These are phyloP conservation scores for Fusarium sp. DNA, from an alignment of 2,329 filamentous ascomycete species.

Conservation along the genomic window DNA sequence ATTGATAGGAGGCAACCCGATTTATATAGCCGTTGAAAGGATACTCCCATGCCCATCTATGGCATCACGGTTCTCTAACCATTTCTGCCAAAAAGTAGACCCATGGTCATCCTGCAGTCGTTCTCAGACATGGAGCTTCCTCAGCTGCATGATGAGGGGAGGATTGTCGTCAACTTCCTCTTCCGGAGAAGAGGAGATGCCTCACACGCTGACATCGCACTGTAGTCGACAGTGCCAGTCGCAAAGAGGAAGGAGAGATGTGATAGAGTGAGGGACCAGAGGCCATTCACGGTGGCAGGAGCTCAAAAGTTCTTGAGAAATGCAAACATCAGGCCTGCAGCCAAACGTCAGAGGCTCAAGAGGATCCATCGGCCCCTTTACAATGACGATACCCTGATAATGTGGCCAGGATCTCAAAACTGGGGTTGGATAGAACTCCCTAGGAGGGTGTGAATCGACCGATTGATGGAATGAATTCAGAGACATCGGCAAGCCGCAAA, in stretches of 20 bases:
- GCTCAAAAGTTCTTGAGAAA: constrained; percentile 39
- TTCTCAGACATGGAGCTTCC: constrained; percentile 1
- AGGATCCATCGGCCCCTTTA: constrained; percentile 21
- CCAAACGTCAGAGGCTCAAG: constrained; percentile 11
- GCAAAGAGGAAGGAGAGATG: constrained; percentile 39
- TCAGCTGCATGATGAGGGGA: constrained; percentile 21
- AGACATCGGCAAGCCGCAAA: neutral
- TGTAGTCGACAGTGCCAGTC: constrained; percentile 21
- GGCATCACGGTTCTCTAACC: constrained; percentile 2
- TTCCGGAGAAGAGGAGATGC: constrained; percentile 23
- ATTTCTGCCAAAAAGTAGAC: constrained; percentile 2
- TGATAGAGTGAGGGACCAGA: constrained; percentile 14
- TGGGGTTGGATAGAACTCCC: neutral
- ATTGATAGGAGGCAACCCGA: constrained; percentile 3
- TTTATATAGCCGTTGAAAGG: constrained; percentile 35
- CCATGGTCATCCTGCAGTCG: constrained; percentile 9
- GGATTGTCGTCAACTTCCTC: constrained; percentile 38
- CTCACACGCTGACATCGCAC: constrained; percentile 16
- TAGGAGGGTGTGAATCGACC: neutral
- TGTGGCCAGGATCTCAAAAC: constrained; percentile 16
- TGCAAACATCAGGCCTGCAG: constrained; percentile 9
- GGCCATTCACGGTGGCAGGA: constrained; percentile 5
- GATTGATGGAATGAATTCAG: neutral
- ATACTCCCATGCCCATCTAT: neutral
- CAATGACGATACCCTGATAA: constrained; percentile 20